Evolutionary conservation across 2,329 filamentous ascomycete genomes (phyloP).

Genomic region (Colletotrichum musae): DNA sequence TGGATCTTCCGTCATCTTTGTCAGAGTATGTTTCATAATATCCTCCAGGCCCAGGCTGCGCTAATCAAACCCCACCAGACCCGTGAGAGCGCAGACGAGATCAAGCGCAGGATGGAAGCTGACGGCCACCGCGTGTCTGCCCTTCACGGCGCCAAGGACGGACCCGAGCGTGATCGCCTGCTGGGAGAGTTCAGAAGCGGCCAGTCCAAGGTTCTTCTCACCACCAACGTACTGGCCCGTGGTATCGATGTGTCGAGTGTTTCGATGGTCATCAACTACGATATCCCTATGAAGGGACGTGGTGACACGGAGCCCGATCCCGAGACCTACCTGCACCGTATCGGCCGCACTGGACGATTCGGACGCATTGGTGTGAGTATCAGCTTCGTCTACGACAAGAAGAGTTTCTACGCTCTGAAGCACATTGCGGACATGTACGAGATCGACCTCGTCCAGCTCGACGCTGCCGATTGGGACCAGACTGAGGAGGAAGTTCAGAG

Average conservation of each 20-base stretch:
- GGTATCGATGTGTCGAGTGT: slow-evolving; percentile 94
- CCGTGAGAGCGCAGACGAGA: slow-evolving; percentile 86
- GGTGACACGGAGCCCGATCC: slow-evolving; percentile 88
- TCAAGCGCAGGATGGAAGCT: slow-evolving; percentile 86
- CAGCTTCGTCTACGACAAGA: slow-evolving; percentile 90
- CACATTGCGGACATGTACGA: slow-evolving; percentile 86
- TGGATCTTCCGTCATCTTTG: slow-evolving; percentile 97
- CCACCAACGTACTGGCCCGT: slow-evolving; percentile 95
- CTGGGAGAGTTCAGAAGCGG: slow-evolving; percentile 90
- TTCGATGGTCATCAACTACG: slow-evolving; percentile 99
- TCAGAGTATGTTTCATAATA: slow-evolving; percentile 73
- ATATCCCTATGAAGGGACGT: slow-evolving; percentile 81
- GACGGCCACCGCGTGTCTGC: slow-evolving; percentile 95
- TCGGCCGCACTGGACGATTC: slow-evolving; percentile 96
- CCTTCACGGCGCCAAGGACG: slow-evolving; percentile 90
- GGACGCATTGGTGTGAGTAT: slow-evolving; percentile 96
- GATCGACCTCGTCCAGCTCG: slow-evolving; percentile 85
- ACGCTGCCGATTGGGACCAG: slow-evolving; percentile 90
- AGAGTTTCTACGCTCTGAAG: slow-evolving; percentile 84
- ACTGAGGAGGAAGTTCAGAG: slow-evolving; percentile 87
- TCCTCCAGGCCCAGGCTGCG: too few species aligned
- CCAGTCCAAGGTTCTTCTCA: slow-evolving; percentile 94
- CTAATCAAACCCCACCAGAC: slow-evolving; percentile 66
- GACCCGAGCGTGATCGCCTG: slow-evolving; percentile 83
- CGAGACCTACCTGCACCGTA: slow-evolving; percentile 98